phyloP scores from a whole-genome alignment of 2,329 filamentous ascomycete genomes.

The Metarhizium brunneum region DNA sequence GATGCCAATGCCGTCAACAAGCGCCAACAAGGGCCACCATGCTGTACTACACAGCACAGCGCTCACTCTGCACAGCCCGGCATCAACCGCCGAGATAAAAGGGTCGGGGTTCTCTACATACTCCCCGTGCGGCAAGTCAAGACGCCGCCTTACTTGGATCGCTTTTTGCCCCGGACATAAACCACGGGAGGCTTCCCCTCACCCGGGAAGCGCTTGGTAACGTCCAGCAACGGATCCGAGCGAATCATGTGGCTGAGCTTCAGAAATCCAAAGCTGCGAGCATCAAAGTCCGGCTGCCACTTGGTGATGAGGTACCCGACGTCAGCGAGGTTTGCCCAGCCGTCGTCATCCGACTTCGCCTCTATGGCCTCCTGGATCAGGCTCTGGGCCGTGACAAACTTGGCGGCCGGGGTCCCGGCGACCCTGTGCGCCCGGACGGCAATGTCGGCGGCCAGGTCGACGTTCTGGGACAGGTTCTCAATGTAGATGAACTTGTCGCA shows the following conservation, averaged over 20 bases:
- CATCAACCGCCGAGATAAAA: too few species aligned
- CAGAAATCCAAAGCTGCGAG: conserved; percentile 16
- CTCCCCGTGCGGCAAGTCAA: too few species aligned
- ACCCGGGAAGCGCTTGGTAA: not conserved
- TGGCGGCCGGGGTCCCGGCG: not conserved
- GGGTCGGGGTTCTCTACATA: too few species aligned
- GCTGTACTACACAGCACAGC: too few species aligned
- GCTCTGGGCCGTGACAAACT: not conserved
- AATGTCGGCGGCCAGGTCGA: not conserved
- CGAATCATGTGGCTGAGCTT: conserved; percentile 14
- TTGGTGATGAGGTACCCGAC: conserved; percentile 17
- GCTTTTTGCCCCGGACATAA: not conserved
- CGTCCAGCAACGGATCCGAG: conserved; percentile 1
- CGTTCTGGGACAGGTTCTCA: conserved; percentile 10
- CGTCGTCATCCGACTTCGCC: conserved; percentile 13
- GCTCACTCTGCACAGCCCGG: too few species aligned
- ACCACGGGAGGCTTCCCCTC: conserved; percentile 1
- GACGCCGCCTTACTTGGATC: not conserved
- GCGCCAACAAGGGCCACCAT: too few species aligned
- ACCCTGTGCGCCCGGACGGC: not conserved
- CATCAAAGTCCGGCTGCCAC: conserved; percentile 20
- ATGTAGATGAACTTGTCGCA: conserved; percentile 25
- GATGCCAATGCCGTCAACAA: too few species aligned
- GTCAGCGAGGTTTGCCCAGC: conserved; percentile 17
- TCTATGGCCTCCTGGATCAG: conserved; percentile 12